phyloP scores from a whole-genome alignment of 2,329 filamentous ascomycete species.

The Emericellopsis cladophorae region DNA sequence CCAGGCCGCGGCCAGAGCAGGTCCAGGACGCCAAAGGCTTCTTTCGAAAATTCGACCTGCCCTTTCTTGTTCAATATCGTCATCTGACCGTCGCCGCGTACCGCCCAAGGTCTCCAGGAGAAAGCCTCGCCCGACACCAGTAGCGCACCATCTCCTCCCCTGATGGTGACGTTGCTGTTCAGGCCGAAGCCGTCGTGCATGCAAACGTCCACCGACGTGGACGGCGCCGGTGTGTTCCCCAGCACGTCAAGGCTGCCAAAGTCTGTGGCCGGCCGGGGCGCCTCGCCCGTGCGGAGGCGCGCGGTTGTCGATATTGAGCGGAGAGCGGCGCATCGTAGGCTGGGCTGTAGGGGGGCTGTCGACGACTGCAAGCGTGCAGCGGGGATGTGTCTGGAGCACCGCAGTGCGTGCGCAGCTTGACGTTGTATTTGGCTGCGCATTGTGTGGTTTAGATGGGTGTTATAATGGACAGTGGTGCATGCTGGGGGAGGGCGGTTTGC shows the following conservation, averaged over 20 bases:
- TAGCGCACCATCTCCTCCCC: slow-evolving; percentile 58
- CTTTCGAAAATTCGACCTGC: slow-evolving; percentile 63
- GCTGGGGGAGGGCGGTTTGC: neutral
- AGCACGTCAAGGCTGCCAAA: slow-evolving; percentile 71
- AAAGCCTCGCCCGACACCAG: slow-evolving; percentile 83
- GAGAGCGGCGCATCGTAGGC: too few species aligned
- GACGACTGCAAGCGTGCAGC: neutral
- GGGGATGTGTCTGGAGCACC: neutral
- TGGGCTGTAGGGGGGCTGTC: neutral
- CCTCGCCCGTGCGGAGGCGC: neutral
- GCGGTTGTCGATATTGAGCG: slow-evolving; percentile 8
- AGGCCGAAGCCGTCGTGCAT: slow-evolving; percentile 74
- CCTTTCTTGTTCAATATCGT: slow-evolving; percentile 61
- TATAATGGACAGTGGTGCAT: neutral
- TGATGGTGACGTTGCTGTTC: slow-evolving; percentile 64
- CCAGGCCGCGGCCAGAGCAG: slow-evolving; percentile 81
- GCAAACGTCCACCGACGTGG: slow-evolving; percentile 75
- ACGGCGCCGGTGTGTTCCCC: slow-evolving; percentile 59
- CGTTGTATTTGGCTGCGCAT: neutral
- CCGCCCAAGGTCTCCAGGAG: slow-evolving; percentile 72
- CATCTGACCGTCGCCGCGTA: slow-evolving; percentile 19
- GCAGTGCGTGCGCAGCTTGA: neutral
- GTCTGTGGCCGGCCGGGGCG: slow-evolving; percentile 24
- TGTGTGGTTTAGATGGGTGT: neutral
- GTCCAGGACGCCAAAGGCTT: slow-evolving; percentile 63